Base-by-base conservation (phyloP, 495 filamentous ascomycete genomes). In the Oidiodendron maius region DNA sequence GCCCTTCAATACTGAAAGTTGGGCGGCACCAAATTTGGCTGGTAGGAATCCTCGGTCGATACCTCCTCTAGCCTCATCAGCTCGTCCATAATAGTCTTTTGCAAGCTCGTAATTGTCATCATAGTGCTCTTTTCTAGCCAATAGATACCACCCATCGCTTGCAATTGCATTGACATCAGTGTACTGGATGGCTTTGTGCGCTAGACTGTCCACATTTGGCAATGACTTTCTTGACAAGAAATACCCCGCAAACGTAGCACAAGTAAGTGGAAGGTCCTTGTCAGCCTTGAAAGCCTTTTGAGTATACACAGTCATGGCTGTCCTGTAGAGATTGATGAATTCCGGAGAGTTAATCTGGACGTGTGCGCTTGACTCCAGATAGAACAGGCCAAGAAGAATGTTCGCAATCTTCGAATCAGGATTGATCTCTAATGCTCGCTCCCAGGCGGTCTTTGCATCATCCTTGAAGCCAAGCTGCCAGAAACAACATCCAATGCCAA, bases 401-500 rank as follows among this genome's bases (percentile, higher is more conserved):
- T 93, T 91, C 37, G 90, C 91, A 56, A 89, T 78, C 65, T 96
- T 96, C 13, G 87, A 94, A 5, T 91, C 80, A 0, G 88, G 81
- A 60, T 94, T 95, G 63, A 96, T 68, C 58, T 93, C 82, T 20
- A 98, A 64, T 12, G 85, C 77, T 52, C 93, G 76, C 61, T 95
- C 86, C 91, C 91, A 98, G 5, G 93, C 89, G 20, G 69, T 66
- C 58, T 85, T 88, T 11, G 94, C 94, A 56, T 95, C 87, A 22
- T 96, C 90, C 64, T 95, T 96, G 71, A 83, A 85, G 16, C 89
- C 89, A 11, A 97, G 73, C 60, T 91, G 87, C 93, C 93, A 98
- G 51, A 91, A 82, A 63, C 93, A 97, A 63, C 90, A 91, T 17
- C 93, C 93, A 55, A 98, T 84, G 38, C 93, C 93, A 52, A 98